Conservation (phyloP, 2,329 filamentous ascomycete species). For the Botrytis byssoidea region DNA sequence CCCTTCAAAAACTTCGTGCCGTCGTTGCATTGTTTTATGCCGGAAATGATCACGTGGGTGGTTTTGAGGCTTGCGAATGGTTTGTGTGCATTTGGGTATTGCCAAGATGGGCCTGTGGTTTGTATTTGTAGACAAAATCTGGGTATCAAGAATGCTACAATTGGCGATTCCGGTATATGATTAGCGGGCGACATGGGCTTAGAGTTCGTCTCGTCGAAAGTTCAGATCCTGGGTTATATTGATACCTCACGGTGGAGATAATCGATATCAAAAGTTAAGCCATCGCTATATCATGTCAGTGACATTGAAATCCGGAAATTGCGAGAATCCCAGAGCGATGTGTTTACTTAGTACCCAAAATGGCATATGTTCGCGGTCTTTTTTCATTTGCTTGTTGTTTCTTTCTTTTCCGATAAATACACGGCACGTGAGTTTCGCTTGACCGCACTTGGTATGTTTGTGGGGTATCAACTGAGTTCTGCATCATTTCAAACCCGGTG, state of each 20-base stretch:
- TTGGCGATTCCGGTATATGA: not conserved
- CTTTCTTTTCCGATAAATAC: not conserved
- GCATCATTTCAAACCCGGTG: not conserved
- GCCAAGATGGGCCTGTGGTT: not conserved
- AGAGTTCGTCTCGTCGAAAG: not conserved
- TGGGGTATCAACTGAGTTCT: not conserved
- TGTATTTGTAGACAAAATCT: not conserved
- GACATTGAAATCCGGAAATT: not conserved
- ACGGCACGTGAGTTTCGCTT: not conserved
- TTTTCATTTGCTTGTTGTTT: not conserved
- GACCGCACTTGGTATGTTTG: not conserved
- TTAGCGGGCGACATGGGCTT: too few relatives aligned
- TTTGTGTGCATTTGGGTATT: not conserved
- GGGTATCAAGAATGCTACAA: not conserved
- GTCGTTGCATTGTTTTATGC: not conserved
- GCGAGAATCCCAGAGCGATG: too few relatives aligned
- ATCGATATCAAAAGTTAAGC: not conserved
- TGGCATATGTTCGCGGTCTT: not conserved
- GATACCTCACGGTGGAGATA: not conserved
- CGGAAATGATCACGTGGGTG: not conserved
- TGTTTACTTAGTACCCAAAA: not conserved
- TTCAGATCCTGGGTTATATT: not conserved
- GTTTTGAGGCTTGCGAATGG: not conserved
- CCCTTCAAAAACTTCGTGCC: not conserved
- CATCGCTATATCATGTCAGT: not conserved